Conservation (phyloP, 164 flowering plant species). For the Vitis rotundifolia region DNA sequence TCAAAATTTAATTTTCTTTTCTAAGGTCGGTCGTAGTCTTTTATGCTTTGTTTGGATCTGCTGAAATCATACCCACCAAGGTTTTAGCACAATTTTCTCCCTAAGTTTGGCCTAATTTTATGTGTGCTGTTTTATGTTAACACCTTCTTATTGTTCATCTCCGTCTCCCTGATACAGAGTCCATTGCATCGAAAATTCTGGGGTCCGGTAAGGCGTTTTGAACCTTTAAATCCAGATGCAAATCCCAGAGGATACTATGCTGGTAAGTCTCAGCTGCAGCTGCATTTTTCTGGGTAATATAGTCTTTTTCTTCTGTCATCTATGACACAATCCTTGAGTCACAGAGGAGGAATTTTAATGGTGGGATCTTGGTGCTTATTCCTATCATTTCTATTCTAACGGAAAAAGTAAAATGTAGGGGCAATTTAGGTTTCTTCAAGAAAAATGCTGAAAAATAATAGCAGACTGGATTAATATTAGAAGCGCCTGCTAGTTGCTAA, state of each 20-base stretch:
- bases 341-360: no score
- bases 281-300: not conserved
- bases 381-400: no score
- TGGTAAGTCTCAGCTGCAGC: slow-evolving; percentile 41
- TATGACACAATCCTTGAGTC: not conserved
- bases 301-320: not conserved
- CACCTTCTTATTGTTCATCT: slow-evolving; percentile 8
- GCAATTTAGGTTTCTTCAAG: no score
- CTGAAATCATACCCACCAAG: not conserved
- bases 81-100: not conserved
- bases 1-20: no score
- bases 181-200: slow-evolving; percentile 68
- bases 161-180: slow-evolving; percentile 44
- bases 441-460: no score
- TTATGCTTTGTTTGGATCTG: not conserved
- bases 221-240: slow-evolving; percentile 69
- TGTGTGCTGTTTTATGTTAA: not conserved
- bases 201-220: slow-evolving; percentile 75
- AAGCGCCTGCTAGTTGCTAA: no score
- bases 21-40: not conserved
- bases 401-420: no score
- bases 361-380: no score
- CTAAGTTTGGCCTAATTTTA: not conserved
- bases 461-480: no score
- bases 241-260: slow-evolving; percentile 72